A percentile compares a stretch with the other conserved stretches of the same genome.
Evolutionary conservation across 495 filamentous ascomycete genomes (phyloP).

Genomic region (Aspergillus bridgeri): DNA sequence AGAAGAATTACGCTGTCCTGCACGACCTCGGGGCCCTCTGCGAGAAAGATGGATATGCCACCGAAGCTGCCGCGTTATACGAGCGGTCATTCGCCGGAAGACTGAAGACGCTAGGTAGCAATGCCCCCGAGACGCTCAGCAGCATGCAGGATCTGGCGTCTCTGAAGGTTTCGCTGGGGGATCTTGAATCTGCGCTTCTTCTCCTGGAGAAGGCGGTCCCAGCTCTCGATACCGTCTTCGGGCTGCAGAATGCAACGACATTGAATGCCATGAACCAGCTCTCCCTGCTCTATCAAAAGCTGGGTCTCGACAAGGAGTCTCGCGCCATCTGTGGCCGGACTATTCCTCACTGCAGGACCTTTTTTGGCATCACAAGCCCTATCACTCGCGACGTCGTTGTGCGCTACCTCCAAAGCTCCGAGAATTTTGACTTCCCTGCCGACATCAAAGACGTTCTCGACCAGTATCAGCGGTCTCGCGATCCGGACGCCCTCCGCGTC

Average conservation of each 20-base stretch:
- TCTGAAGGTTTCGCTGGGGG: slow-evolving; percentile 25
- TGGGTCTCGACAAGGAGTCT: slow-evolving; percentile 27
- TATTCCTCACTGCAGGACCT: slow-evolving; percentile 26
- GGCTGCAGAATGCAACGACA: slow-evolving; percentile 27
- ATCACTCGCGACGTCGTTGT: slow-evolving; percentile 25
- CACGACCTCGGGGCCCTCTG: slow-evolving; percentile 28
- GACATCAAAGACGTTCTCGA: slow-evolving; percentile 28
- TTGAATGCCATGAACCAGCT: slow-evolving; percentile 29
- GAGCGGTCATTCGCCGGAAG: slow-evolving; percentile 31
- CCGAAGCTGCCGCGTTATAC: slow-evolving; percentile 29
- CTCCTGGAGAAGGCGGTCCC: slow-evolving; percentile 31
- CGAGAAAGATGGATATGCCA: slow-evolving; percentile 30
- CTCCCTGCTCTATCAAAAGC: slow-evolving; percentile 27
- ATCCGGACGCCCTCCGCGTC: slow-evolving; percentile 25
- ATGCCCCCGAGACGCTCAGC: slow-evolving; percentile 28
- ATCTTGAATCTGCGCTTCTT: slow-evolving; percentile 27
- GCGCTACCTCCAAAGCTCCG: slow-evolving; percentile 25
- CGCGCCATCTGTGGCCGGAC: slow-evolving; percentile 20
- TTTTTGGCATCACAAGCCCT: slow-evolving; percentile 25
- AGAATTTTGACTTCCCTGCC: slow-evolving; percentile 30
- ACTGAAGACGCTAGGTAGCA: slow-evolving; percentile 27
- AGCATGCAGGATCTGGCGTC: slow-evolving; percentile 32
- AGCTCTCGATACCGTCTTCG: slow-evolving; percentile 28
- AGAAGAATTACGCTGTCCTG: slow-evolving; percentile 24
- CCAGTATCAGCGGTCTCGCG: slow-evolving; percentile 23